Evolutionary conservation across 78 protist species (phyloP), one percentile per base, ranked within the genome.

Genomic region (Dictyostelium brefeldianum): DNA sequence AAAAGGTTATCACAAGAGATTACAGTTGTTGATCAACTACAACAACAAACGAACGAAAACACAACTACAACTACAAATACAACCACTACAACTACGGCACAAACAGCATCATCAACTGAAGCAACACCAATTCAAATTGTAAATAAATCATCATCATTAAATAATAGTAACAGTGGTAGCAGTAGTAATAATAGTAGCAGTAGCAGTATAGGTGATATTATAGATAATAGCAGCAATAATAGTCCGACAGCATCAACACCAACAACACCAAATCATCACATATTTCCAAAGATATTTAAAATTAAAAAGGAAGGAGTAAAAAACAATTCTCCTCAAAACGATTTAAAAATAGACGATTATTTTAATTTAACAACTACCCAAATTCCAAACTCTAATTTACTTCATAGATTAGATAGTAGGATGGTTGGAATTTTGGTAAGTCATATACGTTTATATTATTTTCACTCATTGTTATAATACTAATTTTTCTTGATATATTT

Each of bases 351-450:
- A 77, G 93, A 87, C 78, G 93, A 87, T 50, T 87, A 87, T 57
- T 87, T 75, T 51, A 87, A 87, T 87, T 29, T 87, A 64, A 77
- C 93, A 20, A 77, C 83, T 12, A 87, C 93, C n/a, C 84, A 77
- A 51, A 81, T 75, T n/a, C 84, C 93, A 74, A 87, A 74, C n/a
- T 71, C 93, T 48, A 46, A 87, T 20, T 15, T 87, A 18, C 84
- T 87, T n/a, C 78, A 56, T 51, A 41, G 93, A 36, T 50, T 87
- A 12, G 93, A 87, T 87, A 77, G 85, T 64, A 87, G 84, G 65
- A 87, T 87, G 93, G 80, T 87, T 64, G 93, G 93, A 25, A 62
- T 87, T 50, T 64, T 87, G 85, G 91, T 83, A n/a, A n/a, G n/a
- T n/a, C n/a, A n/a, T n/a, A n/a, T n/a, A n/a, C n/a, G n/a, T n/a